Evolutionary conservation across 129 eudicot species (phyloP), one percentile per base, ranked within the genome.

Genomic region (Flaveria trinervia): DNA sequence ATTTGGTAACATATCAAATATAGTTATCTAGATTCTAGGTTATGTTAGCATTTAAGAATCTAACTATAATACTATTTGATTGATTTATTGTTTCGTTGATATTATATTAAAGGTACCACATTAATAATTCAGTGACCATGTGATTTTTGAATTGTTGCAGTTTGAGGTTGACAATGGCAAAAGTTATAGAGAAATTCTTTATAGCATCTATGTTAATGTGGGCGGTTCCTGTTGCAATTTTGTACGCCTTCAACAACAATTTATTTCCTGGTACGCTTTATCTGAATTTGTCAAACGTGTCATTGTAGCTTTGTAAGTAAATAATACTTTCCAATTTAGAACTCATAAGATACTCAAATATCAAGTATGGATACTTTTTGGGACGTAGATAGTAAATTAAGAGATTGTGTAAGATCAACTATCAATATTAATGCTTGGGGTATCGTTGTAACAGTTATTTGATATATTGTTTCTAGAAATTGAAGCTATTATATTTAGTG

Each of bases 121-220:
- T 48, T 20, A 44, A 41, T 71, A 72, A 33, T 11, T 60, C 9
- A 28, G 13, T 78, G 61, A 71, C 30, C 46, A 36, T 71, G 26
- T 43, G 50, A 23, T 64, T 62, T 72, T n/a, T 80, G 69, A 43
- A 15, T 62, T 39, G n/a, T 18, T 64, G 62, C 69, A 78, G 82
- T 70, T 70, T 69, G 82, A 26, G 59, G 76, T 45, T 48, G 41
- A 44, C 69, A 45, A 84, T 84, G 88, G 86, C 76, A 9, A 86
- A 81, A 67, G 96, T 94, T 18, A 59, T 85, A 50, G 80, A 84
- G 81, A 94, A 91, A 88, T 94, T 94, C 74, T 79, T 89, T 20
- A 41, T 89, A 72, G 81, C 97, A 69, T 94, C 97, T 3, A 75
- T 89, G 84, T 77, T 89, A 45, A 94, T 94, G 99, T 94, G 96